Conservation (phyloP, 371 early-diverging fungal species). For the Mucor racemosus region DNA sequence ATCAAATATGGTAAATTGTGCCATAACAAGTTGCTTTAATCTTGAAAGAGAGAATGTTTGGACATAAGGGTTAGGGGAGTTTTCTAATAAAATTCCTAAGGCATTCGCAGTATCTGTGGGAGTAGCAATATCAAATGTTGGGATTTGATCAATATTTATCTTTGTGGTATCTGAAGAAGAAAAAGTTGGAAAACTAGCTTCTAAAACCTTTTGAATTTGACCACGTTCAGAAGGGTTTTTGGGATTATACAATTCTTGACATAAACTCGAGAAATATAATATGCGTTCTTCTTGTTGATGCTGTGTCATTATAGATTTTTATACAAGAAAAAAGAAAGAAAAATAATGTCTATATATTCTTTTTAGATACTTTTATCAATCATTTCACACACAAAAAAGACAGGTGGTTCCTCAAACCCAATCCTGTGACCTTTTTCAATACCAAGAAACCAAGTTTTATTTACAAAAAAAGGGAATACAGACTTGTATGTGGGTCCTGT, state of each 20-base stretch:
- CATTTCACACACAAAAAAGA: conserved; percentile 13
- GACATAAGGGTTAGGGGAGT: conserved; percentile 69
- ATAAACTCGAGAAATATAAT: conserved; percentile 37
- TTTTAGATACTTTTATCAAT: not conserved
- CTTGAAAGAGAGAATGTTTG: conserved; percentile 71
- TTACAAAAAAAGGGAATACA: not conserved
- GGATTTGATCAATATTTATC: conserved; percentile 25
- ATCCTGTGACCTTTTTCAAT: conserved; percentile 17
- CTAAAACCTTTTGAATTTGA: conserved; percentile 71
- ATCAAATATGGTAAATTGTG: conserved; percentile 69
- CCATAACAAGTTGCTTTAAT: conserved; percentile 65
- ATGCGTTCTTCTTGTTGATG: conserved; percentile 33
- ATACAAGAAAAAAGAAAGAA: not conserved
- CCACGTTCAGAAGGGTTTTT: conserved; percentile 53
- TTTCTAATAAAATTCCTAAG: conserved; percentile 71
- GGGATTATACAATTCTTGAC: conserved; percentile 61
- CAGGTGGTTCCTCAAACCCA: conserved; percentile 10
- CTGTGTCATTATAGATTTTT: conserved; percentile 11
- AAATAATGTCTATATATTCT: not conserved
- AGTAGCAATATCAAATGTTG: conserved; percentile 52
- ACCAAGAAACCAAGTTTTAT: conserved; percentile 1
- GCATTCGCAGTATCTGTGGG: conserved; percentile 70
- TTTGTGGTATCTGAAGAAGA: conserved; percentile 34
- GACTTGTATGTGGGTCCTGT: not conserved
- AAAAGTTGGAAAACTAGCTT: conserved; percentile 81